Conservation (phyloP, 768 basidiomycete species). For the Boletus subparvulus region DNA sequence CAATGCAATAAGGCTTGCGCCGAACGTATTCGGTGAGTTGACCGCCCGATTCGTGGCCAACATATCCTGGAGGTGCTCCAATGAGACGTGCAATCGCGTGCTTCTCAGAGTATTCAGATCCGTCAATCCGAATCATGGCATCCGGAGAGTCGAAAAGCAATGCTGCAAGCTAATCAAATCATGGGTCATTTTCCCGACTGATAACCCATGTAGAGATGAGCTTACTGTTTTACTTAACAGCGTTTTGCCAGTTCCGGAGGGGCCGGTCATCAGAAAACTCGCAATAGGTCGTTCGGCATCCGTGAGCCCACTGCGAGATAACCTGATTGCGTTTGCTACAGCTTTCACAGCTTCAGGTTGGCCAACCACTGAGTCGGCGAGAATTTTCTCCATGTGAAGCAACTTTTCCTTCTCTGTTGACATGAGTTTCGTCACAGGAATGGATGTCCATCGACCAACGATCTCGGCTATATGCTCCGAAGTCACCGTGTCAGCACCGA, state of each 20-base stretch:
- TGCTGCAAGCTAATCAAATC: constrained; percentile 65
- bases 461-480: constrained; percentile 93
- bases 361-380: constrained; percentile 78
- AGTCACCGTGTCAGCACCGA: constrained; percentile 69
- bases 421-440: constrained; percentile 84
- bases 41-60: constrained; percentile 87
- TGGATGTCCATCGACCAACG: constrained; percentile 89
- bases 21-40: constrained; percentile 93
- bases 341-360: constrained; percentile 90
- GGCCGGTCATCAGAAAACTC: constrained; percentile 90
- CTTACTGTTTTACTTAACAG: constrained; percentile 85
- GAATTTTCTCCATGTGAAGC: constrained; percentile 79
- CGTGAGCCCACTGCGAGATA: constrained; percentile 92
- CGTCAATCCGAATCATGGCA: constrained; percentile 91
- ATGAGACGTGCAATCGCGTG: constrained; percentile 73
- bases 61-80: constrained; percentile 79
- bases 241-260: constrained; percentile 90
- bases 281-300: constrained; percentile 88
- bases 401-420: constrained; percentile 92
- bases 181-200: neutral
- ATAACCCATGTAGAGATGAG: neutral
- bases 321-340: constrained; percentile 89
- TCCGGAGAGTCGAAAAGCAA: constrained; percentile 89
- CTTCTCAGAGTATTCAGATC: constrained; percentile 88
- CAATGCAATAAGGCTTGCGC: constrained; percentile 85